Base-by-base conservation (phyloP, 1,284 basidiomycete genomes). In the Termitomyces sp. region DNA sequence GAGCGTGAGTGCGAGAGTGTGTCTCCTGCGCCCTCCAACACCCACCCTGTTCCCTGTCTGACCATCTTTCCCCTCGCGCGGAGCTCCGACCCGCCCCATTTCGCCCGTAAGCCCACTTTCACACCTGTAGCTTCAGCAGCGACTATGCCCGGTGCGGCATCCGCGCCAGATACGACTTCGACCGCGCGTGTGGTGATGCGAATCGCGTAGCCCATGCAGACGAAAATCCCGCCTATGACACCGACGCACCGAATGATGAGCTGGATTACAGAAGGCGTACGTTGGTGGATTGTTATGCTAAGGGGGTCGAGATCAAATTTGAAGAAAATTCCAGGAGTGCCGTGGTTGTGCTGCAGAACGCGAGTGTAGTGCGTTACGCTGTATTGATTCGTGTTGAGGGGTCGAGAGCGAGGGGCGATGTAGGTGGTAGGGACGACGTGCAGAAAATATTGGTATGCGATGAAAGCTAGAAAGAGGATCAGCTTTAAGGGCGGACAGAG, bases 301-400 rank as follows among this genome's bases (percentile, higher is more conserved):
- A 99, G 81, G 1, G 94, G 93, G 67, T 99, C 96, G 28, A 98
- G 74, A 59, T 99, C 96, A 68, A 94, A 98, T 69, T 96, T 95
- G 86, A 96, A 94, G 77, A 94, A 96, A 65, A 96, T 94, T 15
- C 93, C 93, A 0, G 96, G 96, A 0, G 92, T 88, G 3, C 90
- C 92, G 26, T 77, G 71, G 57, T 90, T 84, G 65, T 94, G 90
- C 44, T 86, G 77, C 10, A 97, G 77, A 13, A 81, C 77, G 12
- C 92, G 83, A 1, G 83, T 85, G 69, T 98, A 96, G 70, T 98
- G 93, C 0, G 93, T 98, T 1, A 98, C 96, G 48, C 91, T 93
- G 73, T 99, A 98, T 70, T 98, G 90, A 64, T 94, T 87, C 0
- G 96, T 99, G 31, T 83, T 70, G n/a, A 91, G 69, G 8, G 86